These are phyloP conservation scores for Mycena venus DNA, from an alignment of 768 basidiomycete genomes.

Conservation along the genomic window DNA sequence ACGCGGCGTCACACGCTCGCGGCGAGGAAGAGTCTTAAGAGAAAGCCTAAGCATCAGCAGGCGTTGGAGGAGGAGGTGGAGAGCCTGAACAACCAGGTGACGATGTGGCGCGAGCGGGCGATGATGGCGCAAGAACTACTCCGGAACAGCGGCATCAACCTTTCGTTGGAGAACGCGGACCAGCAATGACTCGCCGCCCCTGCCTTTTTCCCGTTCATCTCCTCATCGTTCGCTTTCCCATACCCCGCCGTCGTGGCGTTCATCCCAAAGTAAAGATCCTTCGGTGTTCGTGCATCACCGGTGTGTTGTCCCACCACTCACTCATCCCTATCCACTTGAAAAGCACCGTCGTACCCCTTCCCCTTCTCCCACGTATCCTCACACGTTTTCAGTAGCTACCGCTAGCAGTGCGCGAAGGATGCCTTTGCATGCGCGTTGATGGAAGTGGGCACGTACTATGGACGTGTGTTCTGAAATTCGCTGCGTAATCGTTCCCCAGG, in stretches of 20 bases:
- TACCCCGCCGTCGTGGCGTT: neutral
- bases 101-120: slow-evolving; percentile 63
- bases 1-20: slow-evolving; percentile 80
- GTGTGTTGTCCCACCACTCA: neutral
- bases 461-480: too few relatives aligned
- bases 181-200: neutral
- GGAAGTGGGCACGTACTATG: too few relatives aligned
- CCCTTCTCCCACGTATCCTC: neutral
- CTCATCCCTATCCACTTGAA: slow-evolving; percentile 24
- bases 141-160: slow-evolving; percentile 47
- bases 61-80: slow-evolving; percentile 62
- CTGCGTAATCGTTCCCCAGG: too few relatives aligned
- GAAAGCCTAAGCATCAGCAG: slow-evolving; percentile 74
- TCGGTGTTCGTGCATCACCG: slow-evolving; percentile 28
- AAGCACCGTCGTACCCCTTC: slow-evolving; percentile 30
- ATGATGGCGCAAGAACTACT: slow-evolving; percentile 54
- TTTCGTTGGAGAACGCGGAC: slow-evolving; percentile 11
- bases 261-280: slow-evolving; percentile 15
- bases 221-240: neutral
- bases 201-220: neutral
- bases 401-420: too few relatives aligned
- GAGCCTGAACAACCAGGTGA: slow-evolving; percentile 57
- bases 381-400: neutral
- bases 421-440: too few relatives aligned
- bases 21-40: slow-evolving; percentile 72